Percentiles rank a stretch among this genome's conserved stretches.
Evolutionary conservation across 306 rosid species (phyloP).

Genomic region (cucumber (Cucumis sativus)): Cucumber_9930_V3 NC_026660.2:19767501-19768000

Average conservation of each 20-base stretch:
- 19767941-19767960: background rate
- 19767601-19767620: background rate
- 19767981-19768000: background rate
- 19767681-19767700: background rate
- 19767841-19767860: too few relatives aligned
- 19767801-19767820: background rate
- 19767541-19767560: background rate
- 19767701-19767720: background rate
- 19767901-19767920: background rate
- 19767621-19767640: background rate
- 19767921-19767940: background rate
- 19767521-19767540: background rate
- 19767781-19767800: background rate
- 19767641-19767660: background rate
- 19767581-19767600: too few relatives aligned
- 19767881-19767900: background rate
- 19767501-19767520: background rate
- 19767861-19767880: background rate
- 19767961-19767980: background rate
- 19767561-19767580: background rate
- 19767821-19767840: background rate
- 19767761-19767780: background rate
- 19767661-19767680: background rate
- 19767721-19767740: background rate
- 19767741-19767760: background rate